Conservation (phyloP, 2,329 filamentous ascomycete species). For the Pleomassaria siparia region DNA sequence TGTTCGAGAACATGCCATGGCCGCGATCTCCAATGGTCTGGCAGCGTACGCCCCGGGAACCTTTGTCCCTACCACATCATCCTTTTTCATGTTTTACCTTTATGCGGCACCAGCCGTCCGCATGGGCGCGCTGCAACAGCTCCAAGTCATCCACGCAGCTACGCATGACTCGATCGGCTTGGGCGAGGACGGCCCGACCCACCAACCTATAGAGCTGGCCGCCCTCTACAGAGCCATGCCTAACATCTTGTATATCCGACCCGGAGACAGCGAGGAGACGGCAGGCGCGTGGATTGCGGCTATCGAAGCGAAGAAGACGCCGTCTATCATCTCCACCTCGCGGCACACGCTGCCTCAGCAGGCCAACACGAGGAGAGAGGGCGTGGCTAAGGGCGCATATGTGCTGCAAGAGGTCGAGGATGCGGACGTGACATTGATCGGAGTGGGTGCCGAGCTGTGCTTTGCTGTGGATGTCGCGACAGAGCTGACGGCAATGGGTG, state of each 20-base stretch:
- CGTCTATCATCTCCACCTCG: conserved; percentile 54
- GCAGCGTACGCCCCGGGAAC: conserved; percentile 55
- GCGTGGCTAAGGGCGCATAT: conserved; percentile 51
- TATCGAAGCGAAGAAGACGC: conserved; percentile 45
- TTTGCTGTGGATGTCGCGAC: conserved; percentile 50
- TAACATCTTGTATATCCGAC: conserved; percentile 62
- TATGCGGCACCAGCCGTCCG: conserved; percentile 61
- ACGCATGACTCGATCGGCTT: conserved; percentile 60
- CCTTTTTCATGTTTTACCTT: conserved; percentile 67
- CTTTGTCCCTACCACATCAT: conserved; percentile 51
- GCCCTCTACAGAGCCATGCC: conserved; percentile 64
- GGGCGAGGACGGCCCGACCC: conserved; percentile 64
- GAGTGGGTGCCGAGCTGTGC: conserved; percentile 54
- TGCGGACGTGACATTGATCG: conserved; percentile 55
- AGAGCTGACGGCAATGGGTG: conserved; percentile 39
- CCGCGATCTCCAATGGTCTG: conserved; percentile 54
- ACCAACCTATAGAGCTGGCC: conserved; percentile 62
- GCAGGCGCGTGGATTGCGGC: conserved; percentile 57
- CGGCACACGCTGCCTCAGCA: conserved; percentile 49
- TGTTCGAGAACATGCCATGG: conserved; percentile 42
- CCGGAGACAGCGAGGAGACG: conserved; percentile 60
- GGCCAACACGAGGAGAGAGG: conserved; percentile 44
- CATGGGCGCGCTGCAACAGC: conserved; percentile 60
- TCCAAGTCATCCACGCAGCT: conserved; percentile 61
- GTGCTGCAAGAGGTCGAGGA: conserved; percentile 48